A percentile compares a stretch with the other conserved stretches of the same genome.
phyloP scores from a whole-genome alignment of 2,329 filamentous ascomycete species.

The Beauveria rudraprayagi region DNA sequence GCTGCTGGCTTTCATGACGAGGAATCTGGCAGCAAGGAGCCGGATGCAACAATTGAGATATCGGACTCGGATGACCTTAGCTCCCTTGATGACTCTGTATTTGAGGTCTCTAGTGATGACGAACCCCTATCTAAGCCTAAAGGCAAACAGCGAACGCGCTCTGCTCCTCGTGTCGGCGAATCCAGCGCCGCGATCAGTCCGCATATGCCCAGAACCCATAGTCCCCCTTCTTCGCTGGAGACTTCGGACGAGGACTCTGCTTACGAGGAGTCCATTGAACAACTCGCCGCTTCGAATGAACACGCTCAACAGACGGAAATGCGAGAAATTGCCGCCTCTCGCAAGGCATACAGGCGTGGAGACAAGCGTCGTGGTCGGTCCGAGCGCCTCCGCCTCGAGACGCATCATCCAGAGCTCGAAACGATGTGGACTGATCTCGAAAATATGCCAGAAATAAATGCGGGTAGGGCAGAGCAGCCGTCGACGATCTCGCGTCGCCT shows the following conservation, averaged over 20 bases:
- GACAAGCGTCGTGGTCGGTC: slow-evolving; percentile 23
- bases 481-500: slow-evolving; percentile 69
- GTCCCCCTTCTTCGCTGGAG: not conserved
- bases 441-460: slow-evolving; percentile 57
- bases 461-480: slow-evolving; percentile 43
- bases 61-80: slow-evolving; percentile 14
- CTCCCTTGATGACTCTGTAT: slow-evolving; percentile 12
- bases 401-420: slow-evolving; percentile 66
- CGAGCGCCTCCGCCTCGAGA: slow-evolving; percentile 61
- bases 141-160: slow-evolving; percentile 10
- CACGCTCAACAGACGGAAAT: slow-evolving; percentile 1
- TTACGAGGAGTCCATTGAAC: slow-evolving; percentile 16
- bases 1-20: slow-evolving; percentile 16
- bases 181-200: not conserved
- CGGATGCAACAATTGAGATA: slow-evolving; percentile 13
- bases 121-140: slow-evolving; percentile 20
- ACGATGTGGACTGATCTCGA: slow-evolving; percentile 81
- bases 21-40: slow-evolving; percentile 5
- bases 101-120: slow-evolving; percentile 21
- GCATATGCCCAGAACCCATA: not conserved
- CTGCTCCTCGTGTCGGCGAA: not conserved
- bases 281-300: slow-evolving; percentile 12
- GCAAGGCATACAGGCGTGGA: slow-evolving; percentile 27
- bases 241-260: not conserved
- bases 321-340: slow-evolving; percentile 17